A percentile compares a stretch with the other conserved stretches of the same genome.
These are phyloP conservation scores for Myriosclerotinia scirpicola DNA, from an alignment of 2,329 filamentous ascomycete genomes.

Conservation along the genomic window DNA sequence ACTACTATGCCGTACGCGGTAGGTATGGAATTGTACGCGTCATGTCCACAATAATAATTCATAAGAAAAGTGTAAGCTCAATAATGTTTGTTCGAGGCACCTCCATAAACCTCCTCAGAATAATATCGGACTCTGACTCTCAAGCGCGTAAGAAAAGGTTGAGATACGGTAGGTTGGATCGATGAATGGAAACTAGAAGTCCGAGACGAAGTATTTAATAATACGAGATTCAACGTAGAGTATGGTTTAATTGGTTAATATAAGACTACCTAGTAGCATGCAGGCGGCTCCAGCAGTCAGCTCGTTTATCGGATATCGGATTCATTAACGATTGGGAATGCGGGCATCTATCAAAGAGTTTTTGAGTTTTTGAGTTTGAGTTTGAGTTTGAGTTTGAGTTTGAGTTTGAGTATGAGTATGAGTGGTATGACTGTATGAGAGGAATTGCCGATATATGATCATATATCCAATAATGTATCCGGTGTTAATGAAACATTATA, in stretches of 20 bases:
- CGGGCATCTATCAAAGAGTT: not conserved
- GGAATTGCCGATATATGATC: not conserved
- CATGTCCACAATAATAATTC: not conserved
- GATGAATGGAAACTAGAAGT: no score
- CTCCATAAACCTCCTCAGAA: not conserved
- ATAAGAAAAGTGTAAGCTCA: not conserved
- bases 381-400: no score
- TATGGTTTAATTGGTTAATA: not conserved
- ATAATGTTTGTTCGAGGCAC: not conserved
- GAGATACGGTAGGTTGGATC: no score
- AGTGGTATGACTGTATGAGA: no score
- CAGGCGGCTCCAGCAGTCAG: conserved; percentile 3
- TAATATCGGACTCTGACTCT: no score
- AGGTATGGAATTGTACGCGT: not conserved
- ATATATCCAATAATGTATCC: not conserved
- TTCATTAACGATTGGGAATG: not conserved
- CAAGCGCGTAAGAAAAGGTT: no score
- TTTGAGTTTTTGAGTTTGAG: not conserved
- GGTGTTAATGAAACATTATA: conserved; percentile 6
- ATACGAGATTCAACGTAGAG: not conserved
- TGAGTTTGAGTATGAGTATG: no score
- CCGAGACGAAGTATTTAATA: not conserved
- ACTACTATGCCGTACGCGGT: not conserved
- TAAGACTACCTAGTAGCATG: not conserved
- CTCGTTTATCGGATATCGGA: not conserved